These are phyloP conservation scores for Spencermartinsiella ligniputridi DNA, from an alignment of 1,139 yeast species.

Conservation along the genomic window DNA sequence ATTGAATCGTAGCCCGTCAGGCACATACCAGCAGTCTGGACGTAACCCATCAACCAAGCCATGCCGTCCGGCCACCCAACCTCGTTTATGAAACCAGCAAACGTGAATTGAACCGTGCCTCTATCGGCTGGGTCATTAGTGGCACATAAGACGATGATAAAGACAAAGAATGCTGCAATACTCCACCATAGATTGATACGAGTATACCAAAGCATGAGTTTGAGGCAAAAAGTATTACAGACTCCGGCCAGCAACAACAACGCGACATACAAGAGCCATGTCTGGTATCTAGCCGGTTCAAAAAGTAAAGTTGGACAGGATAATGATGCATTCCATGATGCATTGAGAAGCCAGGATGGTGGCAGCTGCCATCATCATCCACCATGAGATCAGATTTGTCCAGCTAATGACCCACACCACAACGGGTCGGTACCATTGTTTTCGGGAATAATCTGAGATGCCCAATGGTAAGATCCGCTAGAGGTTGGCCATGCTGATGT, in stretches of 20 bases:
- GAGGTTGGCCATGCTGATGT: constrained; percentile 16
- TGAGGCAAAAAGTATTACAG: constrained; percentile 14
- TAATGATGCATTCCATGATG: constrained; percentile 13
- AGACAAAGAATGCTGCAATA: constrained; percentile 19
- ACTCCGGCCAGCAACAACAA: constrained; percentile 10
- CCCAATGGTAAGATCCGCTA: constrained; percentile 17
- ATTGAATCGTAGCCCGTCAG: constrained; percentile 66
- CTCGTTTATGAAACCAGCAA: constrained; percentile 16
- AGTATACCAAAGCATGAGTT: constrained; percentile 13
- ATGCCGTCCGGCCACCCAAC: constrained; percentile 21
- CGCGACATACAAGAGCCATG: constrained; percentile 13
- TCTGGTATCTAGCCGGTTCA: constrained; percentile 11
- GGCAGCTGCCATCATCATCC: constrained; percentile 17
- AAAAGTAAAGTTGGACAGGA: constrained; percentile 7
- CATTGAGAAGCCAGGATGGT: constrained; percentile 15
- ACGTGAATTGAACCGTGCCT: constrained; percentile 20
- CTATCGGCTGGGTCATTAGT: constrained; percentile 18
- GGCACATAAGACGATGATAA: constrained; percentile 22
- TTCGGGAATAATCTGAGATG: constrained; percentile 13
- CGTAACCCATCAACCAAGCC: constrained; percentile 50
- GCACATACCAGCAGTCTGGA: constrained; percentile 70
- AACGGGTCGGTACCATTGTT: constrained; percentile 5
- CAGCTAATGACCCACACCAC: constrained; percentile 15
- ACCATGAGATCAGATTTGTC: constrained; percentile 17
- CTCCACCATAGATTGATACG: constrained; percentile 21